These are phyloP conservation scores for Yarrowia porcina DNA, from an alignment of 805 yeast genomes.

Conservation along the genomic window DNA sequence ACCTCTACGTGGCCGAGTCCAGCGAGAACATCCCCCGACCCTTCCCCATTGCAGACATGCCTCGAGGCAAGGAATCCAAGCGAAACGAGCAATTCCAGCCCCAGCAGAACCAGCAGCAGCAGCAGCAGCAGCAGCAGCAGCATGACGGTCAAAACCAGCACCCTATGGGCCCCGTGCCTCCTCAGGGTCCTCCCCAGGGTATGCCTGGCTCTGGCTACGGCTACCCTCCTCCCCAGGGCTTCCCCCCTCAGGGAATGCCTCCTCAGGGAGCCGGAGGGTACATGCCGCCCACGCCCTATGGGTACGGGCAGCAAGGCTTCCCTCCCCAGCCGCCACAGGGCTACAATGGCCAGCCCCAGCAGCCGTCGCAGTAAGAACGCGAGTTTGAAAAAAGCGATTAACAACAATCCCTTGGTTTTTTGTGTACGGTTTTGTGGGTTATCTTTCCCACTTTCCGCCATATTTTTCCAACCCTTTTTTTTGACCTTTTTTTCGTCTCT, in stretches of 20 bases:
- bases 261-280: conserved; percentile 28
- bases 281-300: conserved; percentile 24
- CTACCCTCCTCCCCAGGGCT: conserved; percentile 28
- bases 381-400: conserved; percentile 2
- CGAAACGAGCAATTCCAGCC: conserved; percentile 27
- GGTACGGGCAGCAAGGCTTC: conserved; percentile 17
- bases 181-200: conserved; percentile 23
- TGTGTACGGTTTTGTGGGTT: conserved; percentile 23
- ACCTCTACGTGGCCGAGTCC: conserved; percentile 69
- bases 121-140: neutral
- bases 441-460: conserved; percentile 19
- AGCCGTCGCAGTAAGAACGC: conserved; percentile 24
- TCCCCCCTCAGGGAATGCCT: conserved; percentile 24
- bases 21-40: conserved; percentile 78
- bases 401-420: conserved; percentile 23
- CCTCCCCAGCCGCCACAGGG: conserved; percentile 26
- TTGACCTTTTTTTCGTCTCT: conserved; percentile 1
- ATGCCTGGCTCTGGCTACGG: conserved; percentile 27
- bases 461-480: conserved; percentile 6
- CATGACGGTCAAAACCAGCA: conserved; percentile 27
- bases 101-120: conserved; percentile 19
- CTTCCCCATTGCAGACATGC: conserved; percentile 62
- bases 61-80: conserved; percentile 30
- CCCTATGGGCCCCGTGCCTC: conserved; percentile 3
- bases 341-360: conserved; percentile 25